phyloP scores from a whole-genome alignment of 441 rosid species.

The Heliophila coronopifolia region DNA sequence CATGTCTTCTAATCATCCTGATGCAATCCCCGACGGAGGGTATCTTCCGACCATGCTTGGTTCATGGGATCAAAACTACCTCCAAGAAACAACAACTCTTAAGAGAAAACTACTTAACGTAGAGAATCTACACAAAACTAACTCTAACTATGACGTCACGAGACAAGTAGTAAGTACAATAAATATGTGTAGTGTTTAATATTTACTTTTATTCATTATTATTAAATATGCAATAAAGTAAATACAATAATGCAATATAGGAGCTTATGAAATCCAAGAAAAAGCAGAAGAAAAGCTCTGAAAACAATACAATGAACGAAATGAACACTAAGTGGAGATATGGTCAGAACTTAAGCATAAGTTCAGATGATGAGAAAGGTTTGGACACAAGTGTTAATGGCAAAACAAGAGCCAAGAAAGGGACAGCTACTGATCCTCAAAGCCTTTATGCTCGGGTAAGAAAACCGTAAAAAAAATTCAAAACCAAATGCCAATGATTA shows the following conservation, averaged over 20 bases:
- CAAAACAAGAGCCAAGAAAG: constrained; percentile 54
- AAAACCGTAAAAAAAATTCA: too few species aligned
- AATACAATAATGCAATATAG: constrained; percentile 24
- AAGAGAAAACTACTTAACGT: constrained; percentile 3
- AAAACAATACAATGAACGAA: constrained; percentile 26
- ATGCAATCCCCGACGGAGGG: constrained; percentile 29
- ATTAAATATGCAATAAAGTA: background rate
- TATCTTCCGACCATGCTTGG: constrained; percentile 25
- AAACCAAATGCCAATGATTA: too few species aligned
- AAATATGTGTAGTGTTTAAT: too few species aligned
- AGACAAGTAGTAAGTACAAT: constrained; percentile 26
- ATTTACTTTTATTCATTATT: background rate
- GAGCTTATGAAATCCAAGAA: constrained; percentile 25
- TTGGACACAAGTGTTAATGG: constrained; percentile 43
- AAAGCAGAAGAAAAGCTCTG: constrained; percentile 33
- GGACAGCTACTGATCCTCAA: constrained; percentile 70
- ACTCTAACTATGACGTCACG: constrained; percentile 13
- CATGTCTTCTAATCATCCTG: constrained; percentile 31
- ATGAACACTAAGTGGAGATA: constrained; percentile 36
- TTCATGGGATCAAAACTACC: constrained; percentile 31
- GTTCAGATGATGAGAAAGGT: constrained; percentile 51
- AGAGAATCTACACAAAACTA: constrained; percentile 10
- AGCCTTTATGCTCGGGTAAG: constrained; percentile 68
- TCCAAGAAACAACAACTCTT: constrained; percentile 22
- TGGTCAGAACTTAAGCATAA: constrained; percentile 40